Evolutionary conservation across 2,329 filamentous ascomycete species (phyloP), one percentile per base, ranked within the genome.

Genomic region (Cordyceps javanica): DNA sequence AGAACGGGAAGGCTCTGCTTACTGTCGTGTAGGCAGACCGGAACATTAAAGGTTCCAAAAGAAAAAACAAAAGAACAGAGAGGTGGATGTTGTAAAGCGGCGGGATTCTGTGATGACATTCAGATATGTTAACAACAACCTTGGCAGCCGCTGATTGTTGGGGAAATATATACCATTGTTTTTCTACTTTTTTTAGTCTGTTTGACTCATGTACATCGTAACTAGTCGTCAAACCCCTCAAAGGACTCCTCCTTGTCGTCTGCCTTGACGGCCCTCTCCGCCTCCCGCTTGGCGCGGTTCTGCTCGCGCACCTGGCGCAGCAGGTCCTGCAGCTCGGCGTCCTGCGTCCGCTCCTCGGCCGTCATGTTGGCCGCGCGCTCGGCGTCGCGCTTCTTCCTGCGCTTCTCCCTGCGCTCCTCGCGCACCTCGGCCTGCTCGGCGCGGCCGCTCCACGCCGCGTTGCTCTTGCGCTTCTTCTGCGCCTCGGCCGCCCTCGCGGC

Each of bases 401-500:
- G 83, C 75, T 84, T 86, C 63, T 89, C 87, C 56, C 84, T 77
- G 59, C 85, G 79, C 63, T 78, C 79, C 50, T 79, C 76, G 53
- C 86, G 82, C 59, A 81, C 75, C 25, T 86, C 86, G 65, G 87
- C 86, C 64, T 79, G 77, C 61, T 88, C 88, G 23, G 80, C 75
- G 69, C 89, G 89, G 58, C 78, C 81, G 70, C 88, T 92, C 88
- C 89, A 92, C 1, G 89, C 82, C 66, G 85, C 78, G 65, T 87
- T 80, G 70, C 83, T 76, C 70, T 83, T 81, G 65, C 81, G 73
- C 78, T 86, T 84, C 68, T 80, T 75, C 68, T 77, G 75, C 45
- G 71, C 72, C 61, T 77, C 75, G 57, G 74, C 64, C n/a, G 62
- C 68, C 54, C 74, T 74, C 54, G 74, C 74, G 16, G 73, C 72